Evolutionary conservation across 371 early-diverging fungal species (phyloP), one percentile per base, ranked within the genome.

Genomic region (Actinomucor elegans): DNA sequence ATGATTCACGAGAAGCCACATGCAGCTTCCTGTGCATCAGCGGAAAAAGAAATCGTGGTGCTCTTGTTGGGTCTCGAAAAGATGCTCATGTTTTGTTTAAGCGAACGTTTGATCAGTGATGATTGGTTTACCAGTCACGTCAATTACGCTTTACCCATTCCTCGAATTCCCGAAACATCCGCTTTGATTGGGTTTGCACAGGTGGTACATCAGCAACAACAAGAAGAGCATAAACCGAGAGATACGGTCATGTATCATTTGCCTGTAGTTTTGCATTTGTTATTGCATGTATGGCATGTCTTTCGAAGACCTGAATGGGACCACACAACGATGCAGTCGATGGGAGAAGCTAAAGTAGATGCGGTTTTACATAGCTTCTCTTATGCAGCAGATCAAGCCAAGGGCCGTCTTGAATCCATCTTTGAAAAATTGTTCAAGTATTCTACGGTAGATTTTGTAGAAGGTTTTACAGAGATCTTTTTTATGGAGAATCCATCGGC

Each of bases 11-110:
- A 71, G 14, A 71, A 62, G 7, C 35, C 49, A 14, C 34, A 35
- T 20, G 45, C 33, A 24, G 23, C 33, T 5, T 18, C 40, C 0
- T 40, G 37, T 8, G 17, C 27, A n/a, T 45, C 43, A 24, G 65
- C 77, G 15, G 83, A 80, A 44, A 73, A 73, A 46, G 85, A 87
- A 41, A 64, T 81, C 26, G 55, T 86, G 33, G 72, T 80, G 11
- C 74, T 88, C 27, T 60, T 89, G 51, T 67, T 74, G 32, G 88
- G 87, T 9, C 53, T 91, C 10, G 87, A 89, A 61, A 75, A 78
- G 37, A 68, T 87, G 29, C 42, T 88, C 21, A 71, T 79, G 54
- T 87, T 82, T 52, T 81, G 86, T 55, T 54, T 91, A 52, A 66
- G 69, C 10, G 84, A 86, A 24, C 70, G 71, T 4, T 14, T 40